Evolutionary conservation across 2,329 filamentous ascomycete species (phyloP), one percentile per base, ranked within the genome.

Genomic region (Ascochyta pisi): DNA sequence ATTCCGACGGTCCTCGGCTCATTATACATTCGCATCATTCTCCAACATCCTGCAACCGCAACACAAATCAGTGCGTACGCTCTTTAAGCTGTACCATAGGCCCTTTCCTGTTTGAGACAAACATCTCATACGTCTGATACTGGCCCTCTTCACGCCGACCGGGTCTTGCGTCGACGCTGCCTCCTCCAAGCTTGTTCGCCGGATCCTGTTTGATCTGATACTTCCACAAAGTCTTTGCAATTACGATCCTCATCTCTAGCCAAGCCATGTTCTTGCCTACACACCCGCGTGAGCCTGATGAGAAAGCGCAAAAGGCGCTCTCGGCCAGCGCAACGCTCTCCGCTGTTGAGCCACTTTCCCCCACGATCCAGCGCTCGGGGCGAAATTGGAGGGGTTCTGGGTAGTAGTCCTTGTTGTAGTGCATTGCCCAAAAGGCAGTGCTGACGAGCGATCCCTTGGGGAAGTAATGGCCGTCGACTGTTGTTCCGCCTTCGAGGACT

Each of bases 161-260:
- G 3, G 50, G 57, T 42, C 59, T 56, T 3, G 53, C 63, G 10
- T 63, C 49, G 7, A 31, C 40, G 12, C 55, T 48, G 7, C 68
- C 68, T 6, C 64, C 66, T 34, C 68, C 66, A 54, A 71, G 66
- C 15, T 53, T 66, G 45, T 64, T 58, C 12, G 31, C 39, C 16
- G 60, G 50, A 49, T 66, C 63, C 9, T 52, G 52, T 51, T 54
- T 61, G 13, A 6, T 63, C 66, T 4, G 61, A 74, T 37, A 75
- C 71, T 4, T 71, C 68, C 26, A 75, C 74, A 61, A 74, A 48
- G n/a, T 50, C 29, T 63, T 66, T 9, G 65, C 68, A n/a, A 70
- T 39, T 0, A 67, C 58, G 12, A 69, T 42, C 10, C 61, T 59
- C 57, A 71, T 58, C 23, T 65, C 70, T n/a, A 67, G 54, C 50